Conservation (phyloP, 306 rosid genomes). For the Pyrus betulifolia region DNA sequence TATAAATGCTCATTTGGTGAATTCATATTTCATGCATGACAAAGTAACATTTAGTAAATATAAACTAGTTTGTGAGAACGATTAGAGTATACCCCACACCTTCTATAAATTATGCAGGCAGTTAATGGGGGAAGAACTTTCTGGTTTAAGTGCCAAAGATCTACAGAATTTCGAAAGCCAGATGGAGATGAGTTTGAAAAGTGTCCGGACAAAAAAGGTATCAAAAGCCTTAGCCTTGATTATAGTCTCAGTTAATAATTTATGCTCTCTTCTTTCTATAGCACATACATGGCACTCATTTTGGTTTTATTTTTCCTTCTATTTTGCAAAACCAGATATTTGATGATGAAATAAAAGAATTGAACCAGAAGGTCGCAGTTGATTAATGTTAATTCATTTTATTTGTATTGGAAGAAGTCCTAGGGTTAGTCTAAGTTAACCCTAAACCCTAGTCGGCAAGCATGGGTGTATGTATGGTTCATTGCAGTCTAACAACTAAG, state of each 20-base stretch:
- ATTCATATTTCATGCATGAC: neutral
- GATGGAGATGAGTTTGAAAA: constrained; percentile 63
- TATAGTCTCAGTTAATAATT: neutral
- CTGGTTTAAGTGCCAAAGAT: constrained; percentile 49
- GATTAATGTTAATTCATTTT: neutral
- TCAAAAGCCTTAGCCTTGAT: neutral
- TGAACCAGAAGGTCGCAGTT: constrained; percentile 29
- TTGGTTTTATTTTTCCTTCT: neutral
- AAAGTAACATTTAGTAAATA: too few relatives aligned
- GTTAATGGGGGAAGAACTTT: constrained; percentile 74
- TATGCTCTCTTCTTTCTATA: neutral
- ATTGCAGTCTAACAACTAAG: too few relatives aligned
- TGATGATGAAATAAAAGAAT: constrained; percentile 35
- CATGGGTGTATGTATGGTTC: too few relatives aligned
- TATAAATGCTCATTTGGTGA: neutral
- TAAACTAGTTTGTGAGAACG: too few relatives aligned
- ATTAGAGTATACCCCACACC: too few relatives aligned
- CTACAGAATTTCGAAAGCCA: constrained; percentile 62
- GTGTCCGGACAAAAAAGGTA: constrained; percentile 64
- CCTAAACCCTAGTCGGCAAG: too few relatives aligned
- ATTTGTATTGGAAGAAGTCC: too few relatives aligned
- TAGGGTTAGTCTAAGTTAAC: too few relatives aligned
- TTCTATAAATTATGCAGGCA: constrained; percentile 39
- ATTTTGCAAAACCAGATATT: constrained; percentile 36
- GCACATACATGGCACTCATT: neutral